Evolutionary conservation across 2,329 filamentous ascomycete species (phyloP).

Genomic region (Trichocomaceae sp.): DNA sequence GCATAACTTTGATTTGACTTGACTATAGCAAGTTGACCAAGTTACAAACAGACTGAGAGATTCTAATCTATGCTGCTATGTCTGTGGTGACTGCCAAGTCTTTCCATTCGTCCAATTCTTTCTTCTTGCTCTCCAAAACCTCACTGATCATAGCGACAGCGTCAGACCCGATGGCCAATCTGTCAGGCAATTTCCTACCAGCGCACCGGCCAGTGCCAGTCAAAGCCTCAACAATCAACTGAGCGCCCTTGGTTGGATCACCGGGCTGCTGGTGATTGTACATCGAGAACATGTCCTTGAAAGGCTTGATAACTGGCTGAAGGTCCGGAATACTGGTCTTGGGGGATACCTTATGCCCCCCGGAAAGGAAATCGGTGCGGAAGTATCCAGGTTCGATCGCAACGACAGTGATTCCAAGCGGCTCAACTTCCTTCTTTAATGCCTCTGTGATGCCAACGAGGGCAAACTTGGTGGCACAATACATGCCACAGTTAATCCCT

Average conservation of each 20-base stretch:
- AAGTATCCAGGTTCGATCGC: slow-evolving; percentile 9
- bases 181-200: neutral
- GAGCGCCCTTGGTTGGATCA: slow-evolving; percentile 7
- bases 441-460: neutral
- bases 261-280: slow-evolving; percentile 9
- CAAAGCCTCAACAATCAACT: slow-evolving; percentile 6
- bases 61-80: neutral
- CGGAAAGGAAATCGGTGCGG: slow-evolving; percentile 9
- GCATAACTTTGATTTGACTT: too few relatives aligned
- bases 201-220: slow-evolving; percentile 4
- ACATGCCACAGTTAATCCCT: neutral
- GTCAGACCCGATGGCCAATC: slow-evolving; percentile 8
- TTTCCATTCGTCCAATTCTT: neutral
- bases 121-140: neutral
- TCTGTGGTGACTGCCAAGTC: slow-evolving; percentile 21
- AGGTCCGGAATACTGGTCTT: slow-evolving; percentile 4
- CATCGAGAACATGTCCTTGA: neutral
- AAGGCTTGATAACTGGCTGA: neutral
- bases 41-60: too few relatives aligned
- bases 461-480: neutral
- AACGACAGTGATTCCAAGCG: slow-evolving; percentile 1
- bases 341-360: neutral
- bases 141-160: slow-evolving; percentile 1
- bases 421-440: neutral
- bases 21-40: too few relatives aligned